Conservation (phyloP, 2,329 filamentous ascomycete genomes). For the Aureobasidium sp. region DNA sequence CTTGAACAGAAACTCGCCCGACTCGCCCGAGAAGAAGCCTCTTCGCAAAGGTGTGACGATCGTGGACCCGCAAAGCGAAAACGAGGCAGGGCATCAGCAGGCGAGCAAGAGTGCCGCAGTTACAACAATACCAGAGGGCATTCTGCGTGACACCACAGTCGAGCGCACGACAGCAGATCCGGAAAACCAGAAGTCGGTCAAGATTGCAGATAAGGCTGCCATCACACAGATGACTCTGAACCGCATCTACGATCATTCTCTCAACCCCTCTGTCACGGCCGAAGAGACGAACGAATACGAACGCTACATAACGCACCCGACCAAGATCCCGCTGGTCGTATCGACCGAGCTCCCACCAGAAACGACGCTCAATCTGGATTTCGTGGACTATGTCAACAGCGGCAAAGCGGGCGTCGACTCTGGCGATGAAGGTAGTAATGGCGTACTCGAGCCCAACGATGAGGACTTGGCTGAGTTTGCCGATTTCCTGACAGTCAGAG, state of each 20-base stretch:
- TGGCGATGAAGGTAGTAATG: conserved; percentile 39
- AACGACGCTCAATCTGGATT: conserved; percentile 53
- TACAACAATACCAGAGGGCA: conserved; percentile 9
- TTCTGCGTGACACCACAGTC: conserved; percentile 12
- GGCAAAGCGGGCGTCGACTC: conserved; percentile 36
- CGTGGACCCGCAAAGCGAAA: conserved; percentile 50
- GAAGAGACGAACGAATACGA: conserved; percentile 80
- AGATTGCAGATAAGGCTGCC: conserved; percentile 60
- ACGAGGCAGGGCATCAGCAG: conserved; percentile 11
- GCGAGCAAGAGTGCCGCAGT: not conserved
- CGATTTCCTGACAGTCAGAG: conserved; percentile 58
- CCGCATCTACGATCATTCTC: conserved; percentile 75
- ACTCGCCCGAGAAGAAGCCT: conserved; percentile 53
- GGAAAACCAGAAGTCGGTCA: conserved; percentile 21
- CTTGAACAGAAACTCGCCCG: conserved; percentile 28
- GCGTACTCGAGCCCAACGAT: conserved; percentile 34
- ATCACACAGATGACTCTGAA: conserved; percentile 84
- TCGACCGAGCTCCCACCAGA: conserved; percentile 57
- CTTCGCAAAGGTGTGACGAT: conserved; percentile 63
- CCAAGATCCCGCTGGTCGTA: conserved; percentile 77
- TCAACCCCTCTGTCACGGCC: conserved; percentile 73
- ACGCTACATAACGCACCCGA: conserved; percentile 81
- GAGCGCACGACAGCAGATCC: conserved; percentile 1
- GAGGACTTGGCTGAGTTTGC: conserved; percentile 52
- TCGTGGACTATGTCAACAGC: conserved; percentile 72